These are phyloP conservation scores for Torulaspora pretoriensis DNA, from an alignment of 1,139 yeast genomes.

Conservation along the genomic window DNA sequence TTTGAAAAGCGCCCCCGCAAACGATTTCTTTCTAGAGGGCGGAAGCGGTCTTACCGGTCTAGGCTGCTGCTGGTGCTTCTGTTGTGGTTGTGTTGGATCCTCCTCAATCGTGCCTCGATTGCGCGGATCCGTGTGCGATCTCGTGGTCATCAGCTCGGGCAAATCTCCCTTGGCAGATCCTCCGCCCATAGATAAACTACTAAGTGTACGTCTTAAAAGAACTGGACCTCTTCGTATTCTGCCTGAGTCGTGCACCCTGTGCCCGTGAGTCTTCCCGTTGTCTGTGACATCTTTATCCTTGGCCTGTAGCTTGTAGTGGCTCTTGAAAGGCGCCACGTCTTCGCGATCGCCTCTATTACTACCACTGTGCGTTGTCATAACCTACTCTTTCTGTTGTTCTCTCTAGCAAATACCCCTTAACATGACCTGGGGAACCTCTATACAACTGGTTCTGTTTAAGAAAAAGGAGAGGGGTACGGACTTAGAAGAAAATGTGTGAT, in stretches of 20 bases:
- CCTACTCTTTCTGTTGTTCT: background rate
- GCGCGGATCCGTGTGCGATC: background rate
- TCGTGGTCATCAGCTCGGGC: slow-evolving; percentile 1
- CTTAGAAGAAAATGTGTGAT: no score
- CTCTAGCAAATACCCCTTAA: background rate
- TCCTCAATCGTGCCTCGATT: background rate
- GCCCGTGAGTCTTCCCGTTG: background rate
- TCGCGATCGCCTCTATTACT: slow-evolving; percentile 6
- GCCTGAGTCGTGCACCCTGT: slow-evolving; percentile 4
- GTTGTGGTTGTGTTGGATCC: background rate
- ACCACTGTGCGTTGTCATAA: background rate
- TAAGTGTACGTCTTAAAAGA: slow-evolving; percentile 25
- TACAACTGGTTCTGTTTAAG: background rate
- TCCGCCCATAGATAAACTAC: slow-evolving; percentile 24
- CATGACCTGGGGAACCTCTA: background rate
- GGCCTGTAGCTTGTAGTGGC: slow-evolving; percentile 11
- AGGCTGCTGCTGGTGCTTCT: background rate
- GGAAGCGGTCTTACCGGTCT: background rate
- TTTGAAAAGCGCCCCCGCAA: slow-evolving; percentile 27
- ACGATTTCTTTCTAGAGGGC: slow-evolving; percentile 26
- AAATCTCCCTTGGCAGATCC: slow-evolving; percentile 2
- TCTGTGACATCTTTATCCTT: background rate
- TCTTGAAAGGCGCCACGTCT: slow-evolving; percentile 17
- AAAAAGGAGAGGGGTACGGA: background rate
- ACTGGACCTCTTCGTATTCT: slow-evolving; percentile 20